A percentile compares a stretch with the other conserved stretches of the same genome.
These are phyloP conservation scores for Penicillium sp. DNA, from an alignment of 2,329 filamentous ascomycete species.

Conservation along the genomic window DNA sequence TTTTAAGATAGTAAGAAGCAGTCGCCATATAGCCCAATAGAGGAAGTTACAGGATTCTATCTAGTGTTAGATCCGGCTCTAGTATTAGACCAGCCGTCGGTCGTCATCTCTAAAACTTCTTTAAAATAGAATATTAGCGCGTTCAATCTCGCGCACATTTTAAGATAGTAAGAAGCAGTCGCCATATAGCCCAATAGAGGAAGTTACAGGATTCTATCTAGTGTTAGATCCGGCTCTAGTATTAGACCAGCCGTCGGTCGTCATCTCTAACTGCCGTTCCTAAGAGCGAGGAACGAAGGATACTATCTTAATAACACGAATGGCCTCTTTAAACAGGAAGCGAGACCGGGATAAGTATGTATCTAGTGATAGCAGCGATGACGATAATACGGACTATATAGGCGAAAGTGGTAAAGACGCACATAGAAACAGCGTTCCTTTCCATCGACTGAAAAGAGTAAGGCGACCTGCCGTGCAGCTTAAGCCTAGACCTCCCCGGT, in stretches of 20 bases:
- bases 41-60: not conserved
- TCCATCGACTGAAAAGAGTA: not conserved
- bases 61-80: not conserved
- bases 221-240: slow-evolving; percentile 2
- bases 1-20: not conserved
- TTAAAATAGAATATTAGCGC: not conserved
- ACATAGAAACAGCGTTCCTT: slow-evolving; percentile 1
- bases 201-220: not conserved
- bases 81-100: slow-evolving; percentile 1
- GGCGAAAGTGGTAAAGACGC: slow-evolving; percentile 1
- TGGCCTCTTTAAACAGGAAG: slow-evolving; percentile 4
- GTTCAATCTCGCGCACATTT: not conserved
- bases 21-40: not conserved
- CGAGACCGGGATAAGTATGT: slow-evolving; percentile 1
- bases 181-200: not conserved
- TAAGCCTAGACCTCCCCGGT: slow-evolving; percentile 1
- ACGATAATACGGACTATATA: slow-evolving; percentile 3
- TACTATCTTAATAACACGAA: not conserved
- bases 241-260: not conserved
- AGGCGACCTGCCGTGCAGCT: not conserved
- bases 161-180: slow-evolving; percentile 1
- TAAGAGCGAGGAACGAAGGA: slow-evolving; percentile 6
- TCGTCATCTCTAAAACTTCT: not conserved
- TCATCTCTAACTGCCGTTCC: not conserved
- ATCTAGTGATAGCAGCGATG: slow-evolving; percentile 4